Evolutionary conservation across 805 yeast genomes (phyloP), one percentile per base, ranked within the genome.

Genomic region (Candida easanensis): DNA sequence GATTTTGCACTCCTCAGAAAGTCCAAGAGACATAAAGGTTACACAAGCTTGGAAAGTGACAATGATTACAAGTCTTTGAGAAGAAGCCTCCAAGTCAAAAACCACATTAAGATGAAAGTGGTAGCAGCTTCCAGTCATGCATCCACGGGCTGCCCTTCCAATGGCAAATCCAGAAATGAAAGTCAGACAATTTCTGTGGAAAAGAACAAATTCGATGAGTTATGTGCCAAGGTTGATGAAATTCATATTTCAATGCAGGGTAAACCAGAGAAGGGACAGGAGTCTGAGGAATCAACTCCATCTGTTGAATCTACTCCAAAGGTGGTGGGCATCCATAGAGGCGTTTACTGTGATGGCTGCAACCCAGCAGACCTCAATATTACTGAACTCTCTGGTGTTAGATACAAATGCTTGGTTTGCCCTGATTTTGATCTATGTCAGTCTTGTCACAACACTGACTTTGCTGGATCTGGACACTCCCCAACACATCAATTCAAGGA

Each of bases 1-100:
- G 35, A 39, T 22, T 49, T 44, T 42, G 30, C 11, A 2, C 34
- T 50, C 31, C 25, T 39, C n/a, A 45, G 54, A 40, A 45, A 46
- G 36, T 50, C 54, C 7, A 50, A 47, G 41, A 35, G 42, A 28
- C 20, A 37, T 19, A 45, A 45, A 32, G 42, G 45, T 8, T 50
- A 47, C 26, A 44, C 45, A 4, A 19, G 26, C 5, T 17, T 50
- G 20, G 30, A 39, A 9, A 19, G 39, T 11, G 34, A 17, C 3
- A 23, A 36, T 14, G 54, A 50, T 40, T 50, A 39, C 36, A 47
- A 37, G 39, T 25, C 36, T 4, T 20, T 50, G 21, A 36, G 39
- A 20, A 44, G 50, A 35, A 47, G 51, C 35, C 28, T 50, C 16
- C 36, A 45, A 25, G 54, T 50, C 18, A 50, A 50, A 40, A 43